Base-by-base conservation (phyloP, 371 early-diverging fungal species). In the Mucor sp. region DNA sequence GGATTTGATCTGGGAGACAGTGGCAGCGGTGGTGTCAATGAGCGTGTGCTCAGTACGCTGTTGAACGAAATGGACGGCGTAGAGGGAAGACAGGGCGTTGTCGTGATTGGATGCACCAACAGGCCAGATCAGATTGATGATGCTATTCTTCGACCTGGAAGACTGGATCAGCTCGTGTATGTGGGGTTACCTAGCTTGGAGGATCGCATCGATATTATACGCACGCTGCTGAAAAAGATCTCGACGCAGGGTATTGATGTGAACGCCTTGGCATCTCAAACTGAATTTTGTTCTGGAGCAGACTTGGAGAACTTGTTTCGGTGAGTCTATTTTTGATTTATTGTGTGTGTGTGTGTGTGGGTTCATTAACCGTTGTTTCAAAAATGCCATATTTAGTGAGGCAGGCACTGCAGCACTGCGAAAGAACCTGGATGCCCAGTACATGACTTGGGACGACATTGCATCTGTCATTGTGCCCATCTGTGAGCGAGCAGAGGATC, bases 61-160 rank as follows among this genome's bases (percentile, higher is more conserved):
- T 73, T 94, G 57, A 93, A 91, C 60, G 92, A 99, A 74, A 97
- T 99, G 67, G 99, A 99, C 74, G 94, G 94, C 43, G 88, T 91
- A 1, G 85, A 89, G 65, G 89, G 84, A 11, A 85, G 88, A 32
- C 78, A 85, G 33, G 92, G 90, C 8, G 92, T 95, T 0, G 80
- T 93, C 55, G 90, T 95, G 0, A 83, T 95, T 35, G 95, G 91
- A 23, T 91, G 94, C 65, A 95, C 97, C 8, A 91, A 85, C 65
- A 76, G 88, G 28, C 94, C 93, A 0, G 80, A 93, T 63, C 79
- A 85, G 35, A 83, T 96, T 56, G 97, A 97, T 74, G 94, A 93
- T 76, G 97, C 97, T 1, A 80, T 97, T 0, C 66, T 95, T 37
- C 75, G 97, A 64, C 97, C 97, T 43, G 92, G 92, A 14, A 84